Base-by-base conservation (phyloP, 2,329 filamentous ascomycete genomes). In the Beauveria sp. region DNA sequence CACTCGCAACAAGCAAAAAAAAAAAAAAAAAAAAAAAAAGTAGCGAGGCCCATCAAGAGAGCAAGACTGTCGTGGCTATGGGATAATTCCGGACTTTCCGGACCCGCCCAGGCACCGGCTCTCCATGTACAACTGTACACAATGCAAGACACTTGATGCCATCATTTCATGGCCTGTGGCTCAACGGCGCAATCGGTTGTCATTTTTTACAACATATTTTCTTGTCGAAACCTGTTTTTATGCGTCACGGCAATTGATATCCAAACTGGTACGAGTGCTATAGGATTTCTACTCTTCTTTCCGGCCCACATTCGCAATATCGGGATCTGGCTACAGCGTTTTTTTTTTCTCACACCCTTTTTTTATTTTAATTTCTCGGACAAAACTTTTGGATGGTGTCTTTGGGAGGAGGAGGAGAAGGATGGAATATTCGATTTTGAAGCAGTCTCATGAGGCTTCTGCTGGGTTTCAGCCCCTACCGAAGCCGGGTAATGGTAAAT, bases 401-500 rank as follows among this genome's bases (percentile, higher is more conserved):
- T 53, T 46, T 55, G 48, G 44, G 3, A 3, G 24, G 14, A 30
- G 37, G 28, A 51, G 56, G 14, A 10, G 48, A 20, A 52, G 40
- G 18, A 30, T 52, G 26, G 40, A 47, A 30, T 47, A 55, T 44
- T n/a, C 10, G 34, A 40, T n/a, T 30, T 30, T 44, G 44, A 30
- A 9, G 16, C 41, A 41, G 24, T 55, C 24, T 47, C 16, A 47
- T 46, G 51, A 61, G 22, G 46, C 47, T 59, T 44, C 37, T 22
- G 12, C 37, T n/a, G 43, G 51, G 58, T 60, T 28, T 18, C 48
- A 55, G 51, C 43, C 52, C 34, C 16, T 20, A 20, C 20, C 7
- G 48, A 41, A 59, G 50, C 48, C 40, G 50, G 50, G 57, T 61
- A 61, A 61, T 61, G 59, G 51, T 61, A 61, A 55, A 61, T 61